phyloP scores from a whole-genome alignment of 2,329 filamentous ascomycete species.

The Bipolaris bicolor region DNA sequence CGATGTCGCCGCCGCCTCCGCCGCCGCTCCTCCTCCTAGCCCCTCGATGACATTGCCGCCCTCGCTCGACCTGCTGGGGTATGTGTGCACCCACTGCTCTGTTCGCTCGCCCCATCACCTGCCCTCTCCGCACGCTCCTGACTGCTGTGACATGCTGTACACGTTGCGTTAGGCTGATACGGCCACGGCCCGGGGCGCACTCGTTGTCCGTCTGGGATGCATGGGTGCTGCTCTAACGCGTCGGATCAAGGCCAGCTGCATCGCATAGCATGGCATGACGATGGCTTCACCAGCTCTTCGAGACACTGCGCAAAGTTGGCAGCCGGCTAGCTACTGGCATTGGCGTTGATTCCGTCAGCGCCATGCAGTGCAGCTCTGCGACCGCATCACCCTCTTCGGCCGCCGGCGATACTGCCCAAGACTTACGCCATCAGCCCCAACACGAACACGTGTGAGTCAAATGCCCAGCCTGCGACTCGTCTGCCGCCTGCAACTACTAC shows the following conservation, averaged over 20 bases:
- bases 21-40: background rate
- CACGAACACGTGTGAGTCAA: conserved; percentile 4
- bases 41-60: conserved; percentile 30
- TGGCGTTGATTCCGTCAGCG: conserved; percentile 19
- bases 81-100: conserved; percentile 19
- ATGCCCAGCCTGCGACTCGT: background rate
- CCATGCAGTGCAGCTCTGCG: conserved; percentile 16
- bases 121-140: conserved; percentile 30
- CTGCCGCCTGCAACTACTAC: background rate
- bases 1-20: conserved; percentile 4
- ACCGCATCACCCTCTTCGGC: conserved; percentile 6
- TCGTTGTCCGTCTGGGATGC: conserved; percentile 29
- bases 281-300: conserved; percentile 17
- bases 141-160: conserved; percentile 35
- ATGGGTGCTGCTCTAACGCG: conserved; percentile 28
- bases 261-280: conserved; percentile 21
- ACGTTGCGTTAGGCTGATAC: conserved; percentile 40
- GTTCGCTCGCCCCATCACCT: conserved; percentile 26
- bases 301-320: conserved; percentile 22
- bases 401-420: conserved; percentile 13
- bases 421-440: conserved; percentile 18
- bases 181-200: conserved; percentile 44
- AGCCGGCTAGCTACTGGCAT: conserved; percentile 28
- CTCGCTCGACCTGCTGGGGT: conserved; percentile 2
- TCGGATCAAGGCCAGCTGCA: conserved; percentile 32